These are phyloP conservation scores for Hanseniaspora uvarum DNA, from an alignment of 1,139 yeast species.

Conservation along the genomic window DNA sequence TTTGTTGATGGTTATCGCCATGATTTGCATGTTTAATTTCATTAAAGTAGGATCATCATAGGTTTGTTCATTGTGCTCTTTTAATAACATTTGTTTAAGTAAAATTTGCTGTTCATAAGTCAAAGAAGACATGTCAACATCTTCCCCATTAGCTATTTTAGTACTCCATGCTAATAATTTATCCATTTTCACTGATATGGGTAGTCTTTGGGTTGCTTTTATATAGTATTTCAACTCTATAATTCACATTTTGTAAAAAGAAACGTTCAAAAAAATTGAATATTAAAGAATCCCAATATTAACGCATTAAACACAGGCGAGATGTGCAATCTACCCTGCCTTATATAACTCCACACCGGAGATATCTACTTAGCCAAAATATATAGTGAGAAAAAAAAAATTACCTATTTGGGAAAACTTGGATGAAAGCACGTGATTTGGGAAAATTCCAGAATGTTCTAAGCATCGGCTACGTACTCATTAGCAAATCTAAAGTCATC, in stretches of 20 bases:
- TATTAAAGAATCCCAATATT: no score
- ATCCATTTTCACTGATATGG: slow-evolving; percentile 47
- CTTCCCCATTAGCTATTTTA: slow-evolving; percentile 61
- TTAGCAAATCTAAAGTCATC: slow-evolving; percentile 5
- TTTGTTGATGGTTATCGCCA: slow-evolving; percentile 28
- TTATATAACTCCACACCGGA: not conserved
- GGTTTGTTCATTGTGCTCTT: slow-evolving; percentile 12
- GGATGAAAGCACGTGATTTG: not conserved
- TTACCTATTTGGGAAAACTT: not conserved
- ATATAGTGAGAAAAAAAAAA: no score
- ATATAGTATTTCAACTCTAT: no score
- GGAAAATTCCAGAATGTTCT: not conserved
- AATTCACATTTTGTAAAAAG: no score
- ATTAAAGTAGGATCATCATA: slow-evolving; percentile 76
- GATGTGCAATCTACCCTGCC: not conserved
- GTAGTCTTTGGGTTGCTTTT: not conserved
- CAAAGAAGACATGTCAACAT: slow-evolving; percentile 39
- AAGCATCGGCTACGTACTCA: not conserved
- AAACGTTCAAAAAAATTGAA: no score
- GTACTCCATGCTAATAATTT: slow-evolving; percentile 86
- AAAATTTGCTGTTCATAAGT: slow-evolving; percentile 14
- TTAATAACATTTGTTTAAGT: slow-evolving; percentile 9
- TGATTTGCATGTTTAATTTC: slow-evolving; percentile 61
- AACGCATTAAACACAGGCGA: no score
- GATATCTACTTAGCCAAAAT: no score